Evolutionary conservation across 2,329 filamentous ascomycete genomes (phyloP).

Genomic region (Stachybotrys echinatus): DNA sequence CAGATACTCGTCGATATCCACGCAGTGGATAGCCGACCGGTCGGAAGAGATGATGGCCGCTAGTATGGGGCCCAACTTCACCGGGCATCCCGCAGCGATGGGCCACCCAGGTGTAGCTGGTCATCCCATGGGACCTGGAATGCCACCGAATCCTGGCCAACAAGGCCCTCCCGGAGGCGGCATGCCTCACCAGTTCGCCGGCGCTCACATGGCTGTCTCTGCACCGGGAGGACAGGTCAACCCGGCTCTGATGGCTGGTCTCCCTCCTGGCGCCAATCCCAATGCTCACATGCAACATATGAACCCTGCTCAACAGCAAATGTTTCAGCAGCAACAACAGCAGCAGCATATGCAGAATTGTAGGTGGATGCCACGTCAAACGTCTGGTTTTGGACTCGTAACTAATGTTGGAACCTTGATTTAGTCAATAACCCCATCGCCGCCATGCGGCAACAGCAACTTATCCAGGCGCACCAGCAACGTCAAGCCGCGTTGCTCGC

Average conservation of each 20-base stretch:
- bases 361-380: conserved; percentile 14
- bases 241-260: conserved; percentile 70
- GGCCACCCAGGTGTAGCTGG: conserved; percentile 64
- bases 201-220: conserved; percentile 64
- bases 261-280: conserved; percentile 63
- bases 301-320: conserved; percentile 53
- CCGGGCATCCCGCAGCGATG: conserved; percentile 66
- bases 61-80: conserved; percentile 58
- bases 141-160: conserved; percentile 65
- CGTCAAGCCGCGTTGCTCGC: conserved; percentile 45
- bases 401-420: neutral
- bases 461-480: conserved; percentile 51
- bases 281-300: conserved; percentile 70
- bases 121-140: conserved; percentile 57
- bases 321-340: conserved; percentile 46
- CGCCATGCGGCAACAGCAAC: conserved; percentile 49
- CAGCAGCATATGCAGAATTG: conserved; percentile 32
- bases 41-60: conserved; percentile 59
- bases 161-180: conserved; percentile 60
- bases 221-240: conserved; percentile 68
- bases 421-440: conserved; percentile 32
- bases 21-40: conserved; percentile 50
- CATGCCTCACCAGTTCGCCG: conserved; percentile 61
- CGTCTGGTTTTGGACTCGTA: conserved; percentile 1
- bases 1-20: conserved; percentile 50